Evolutionary conservation across 305 asterid species (phyloP).

Genomic region (Fraxinus sp.): DNA sequence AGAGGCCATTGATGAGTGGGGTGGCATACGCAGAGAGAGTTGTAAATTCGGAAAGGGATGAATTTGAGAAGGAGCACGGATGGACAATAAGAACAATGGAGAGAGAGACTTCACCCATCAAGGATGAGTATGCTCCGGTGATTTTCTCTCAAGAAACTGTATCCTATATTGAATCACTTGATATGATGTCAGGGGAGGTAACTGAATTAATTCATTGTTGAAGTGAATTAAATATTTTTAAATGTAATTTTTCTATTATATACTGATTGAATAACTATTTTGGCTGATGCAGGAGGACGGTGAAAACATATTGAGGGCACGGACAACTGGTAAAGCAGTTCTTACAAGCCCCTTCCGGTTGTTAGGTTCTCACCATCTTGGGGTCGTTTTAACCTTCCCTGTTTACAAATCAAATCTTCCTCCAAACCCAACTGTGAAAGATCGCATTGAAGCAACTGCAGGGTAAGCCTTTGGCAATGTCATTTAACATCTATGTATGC

Average conservation of each 20-base stretch:
- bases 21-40: conserved; percentile 93
- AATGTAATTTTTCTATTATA: not conserved
- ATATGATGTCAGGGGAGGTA: conserved; percentile 99
- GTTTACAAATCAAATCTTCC: conserved; percentile 76
- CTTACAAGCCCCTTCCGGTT: conserved; percentile 85
- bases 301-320: conserved; percentile 85
- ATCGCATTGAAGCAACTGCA: conserved; percentile 71
- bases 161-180: conserved; percentile 78
- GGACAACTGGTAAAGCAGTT: conserved; percentile 90
- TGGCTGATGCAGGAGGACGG: conserved; percentile 74
- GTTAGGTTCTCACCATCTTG: conserved; percentile 76
- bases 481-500: not conserved
- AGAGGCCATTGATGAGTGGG: conserved; percentile 91
- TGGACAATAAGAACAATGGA: conserved; percentile 89
- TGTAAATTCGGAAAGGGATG: conserved; percentile 64
- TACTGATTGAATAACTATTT: conserved; percentile 20
- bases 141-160: conserved; percentile 90
- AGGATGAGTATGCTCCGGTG: conserved; percentile 91
- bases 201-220: not conserved
- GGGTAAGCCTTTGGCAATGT: conserved; percentile 51
- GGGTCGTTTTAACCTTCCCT: conserved; percentile 90
- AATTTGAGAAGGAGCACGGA: conserved; percentile 71
- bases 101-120: conserved; percentile 70
- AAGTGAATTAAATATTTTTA: not conserved
- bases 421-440: conserved; percentile 53